Evolutionary conservation across 805 yeast species (phyloP).

Genomic region (Ogataea pignaliae): DNA sequence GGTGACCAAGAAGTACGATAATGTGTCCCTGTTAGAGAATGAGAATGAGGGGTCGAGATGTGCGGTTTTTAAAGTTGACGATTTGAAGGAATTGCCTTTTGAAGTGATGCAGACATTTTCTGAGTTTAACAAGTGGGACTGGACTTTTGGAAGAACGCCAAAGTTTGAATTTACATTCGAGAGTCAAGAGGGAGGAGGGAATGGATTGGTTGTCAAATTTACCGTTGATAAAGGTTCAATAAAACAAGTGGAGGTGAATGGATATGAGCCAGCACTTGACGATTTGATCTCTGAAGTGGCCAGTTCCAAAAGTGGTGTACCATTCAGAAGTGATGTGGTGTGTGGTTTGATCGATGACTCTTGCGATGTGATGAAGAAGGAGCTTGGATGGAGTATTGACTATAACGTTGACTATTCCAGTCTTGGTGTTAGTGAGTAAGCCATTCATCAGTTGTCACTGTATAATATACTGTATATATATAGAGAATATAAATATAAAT

Average conservation of each 20-base stretch:
- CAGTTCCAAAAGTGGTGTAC: conserved; percentile 4
- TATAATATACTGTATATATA: neutral
- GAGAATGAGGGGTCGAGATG: conserved; percentile 10
- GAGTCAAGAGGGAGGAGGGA: conserved; percentile 19
- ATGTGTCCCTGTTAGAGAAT: conserved; percentile 5
- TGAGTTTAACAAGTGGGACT: conserved; percentile 55
- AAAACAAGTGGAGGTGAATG: conserved; percentile 8
- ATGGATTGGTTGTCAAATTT: conserved; percentile 21
- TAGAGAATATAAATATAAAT: no score
- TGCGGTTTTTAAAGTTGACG: conserved; percentile 23
- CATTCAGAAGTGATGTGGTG: conserved; percentile 19
- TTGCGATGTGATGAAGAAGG: conserved; percentile 7
- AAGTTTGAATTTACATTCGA: conserved; percentile 52
- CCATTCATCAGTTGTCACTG: no score
- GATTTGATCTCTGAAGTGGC: conserved; percentile 7
- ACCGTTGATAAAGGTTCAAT: conserved; percentile 50
- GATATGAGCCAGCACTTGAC: conserved; percentile 12
- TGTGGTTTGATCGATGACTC: conserved; percentile 7
- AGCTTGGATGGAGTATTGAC: conserved; percentile 28
- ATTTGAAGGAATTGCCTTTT: conserved; percentile 22
- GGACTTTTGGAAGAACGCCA: conserved; percentile 79
- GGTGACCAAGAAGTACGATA: conserved; percentile 10
- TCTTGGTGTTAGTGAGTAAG: conserved; percentile 2
- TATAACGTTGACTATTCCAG: conserved; percentile 11
- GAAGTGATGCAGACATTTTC: conserved; percentile 38